Evolutionary conservation across 2,329 filamentous ascomycete genomes (phyloP).

Genomic region (Trichoderma polysporum): DNA sequence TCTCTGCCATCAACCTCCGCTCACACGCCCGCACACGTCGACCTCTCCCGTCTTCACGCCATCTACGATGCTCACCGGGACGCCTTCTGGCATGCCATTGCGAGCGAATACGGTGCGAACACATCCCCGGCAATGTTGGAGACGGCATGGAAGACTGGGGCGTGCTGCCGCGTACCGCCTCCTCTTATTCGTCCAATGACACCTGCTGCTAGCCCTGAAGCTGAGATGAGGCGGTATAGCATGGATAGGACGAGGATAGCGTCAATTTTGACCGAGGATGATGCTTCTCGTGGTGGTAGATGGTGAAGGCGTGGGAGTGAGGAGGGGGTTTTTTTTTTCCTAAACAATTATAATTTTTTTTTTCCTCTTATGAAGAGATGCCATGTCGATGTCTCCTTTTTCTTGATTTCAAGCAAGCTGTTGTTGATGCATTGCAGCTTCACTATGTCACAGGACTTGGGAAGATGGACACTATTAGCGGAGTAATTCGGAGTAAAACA

Average conservation of each 20-base stretch:
- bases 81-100: constrained; percentile 72
- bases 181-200: constrained; percentile 50
- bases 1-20: constrained; percentile 37
- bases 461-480: background rate
- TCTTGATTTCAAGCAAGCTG: background rate
- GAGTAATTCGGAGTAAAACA: background rate
- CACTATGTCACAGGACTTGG: background rate
- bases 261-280: constrained; percentile 48
- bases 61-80: constrained; percentile 70
- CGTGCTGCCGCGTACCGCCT: constrained; percentile 38
- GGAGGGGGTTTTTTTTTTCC: background rate
- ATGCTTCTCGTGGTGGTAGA: background rate
- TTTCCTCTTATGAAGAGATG: background rate
- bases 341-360: background rate
- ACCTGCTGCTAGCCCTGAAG: constrained; percentile 52
- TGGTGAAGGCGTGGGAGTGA: background rate
- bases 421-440: background rate
- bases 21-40: constrained; percentile 48
- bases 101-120: constrained; percentile 67
- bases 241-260: constrained; percentile 61
- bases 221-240: constrained; percentile 40
- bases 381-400: background rate
- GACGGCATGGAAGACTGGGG: constrained; percentile 63
- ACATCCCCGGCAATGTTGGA: constrained; percentile 64
- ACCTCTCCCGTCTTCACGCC: constrained; percentile 64